Conservation (phyloP, 768 basidiomycete genomes). For the Mrakia hoshinonis region DNA sequence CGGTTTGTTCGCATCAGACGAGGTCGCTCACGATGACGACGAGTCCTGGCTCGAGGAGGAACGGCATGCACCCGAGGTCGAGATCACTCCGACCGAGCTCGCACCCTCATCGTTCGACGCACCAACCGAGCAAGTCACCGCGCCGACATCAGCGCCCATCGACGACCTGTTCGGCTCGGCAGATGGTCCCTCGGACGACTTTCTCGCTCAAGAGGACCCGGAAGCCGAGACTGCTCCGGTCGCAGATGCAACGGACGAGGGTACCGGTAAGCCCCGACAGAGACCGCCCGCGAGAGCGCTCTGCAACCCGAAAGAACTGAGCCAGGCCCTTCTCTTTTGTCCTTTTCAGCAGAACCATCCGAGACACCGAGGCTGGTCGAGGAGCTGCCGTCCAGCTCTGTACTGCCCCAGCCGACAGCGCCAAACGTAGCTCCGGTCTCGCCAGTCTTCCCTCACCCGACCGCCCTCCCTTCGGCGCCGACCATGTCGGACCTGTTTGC, state of each 20-base stretch:
- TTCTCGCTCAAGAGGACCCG: background rate
- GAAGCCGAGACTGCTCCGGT: background rate
- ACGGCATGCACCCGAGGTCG: no score
- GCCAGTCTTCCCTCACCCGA: background rate
- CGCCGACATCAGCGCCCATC: background rate
- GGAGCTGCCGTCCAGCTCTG: background rate
- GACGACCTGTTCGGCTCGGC: background rate
- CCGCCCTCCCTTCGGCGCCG: background rate
- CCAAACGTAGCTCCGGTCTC: background rate
- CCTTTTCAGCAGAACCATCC: no score
- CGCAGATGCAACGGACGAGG: background rate
- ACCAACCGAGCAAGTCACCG: background rate
- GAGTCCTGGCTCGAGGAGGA: no score
- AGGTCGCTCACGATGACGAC: no score
- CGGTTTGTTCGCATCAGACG: no score
- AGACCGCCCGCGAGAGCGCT: background rate
- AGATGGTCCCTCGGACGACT: background rate
- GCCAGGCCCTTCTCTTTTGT: background rate
- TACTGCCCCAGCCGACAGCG: background rate
- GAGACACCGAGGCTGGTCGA: background rate
- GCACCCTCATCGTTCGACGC: background rate
- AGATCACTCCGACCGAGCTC: background rate
- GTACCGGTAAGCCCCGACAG: background rate
- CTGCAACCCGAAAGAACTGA: background rate
- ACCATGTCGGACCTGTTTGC: conserved; percentile 12